phyloP scores from a whole-genome alignment of 2,329 filamentous ascomycete species.

The Coleophoma cylindrospora region DNA sequence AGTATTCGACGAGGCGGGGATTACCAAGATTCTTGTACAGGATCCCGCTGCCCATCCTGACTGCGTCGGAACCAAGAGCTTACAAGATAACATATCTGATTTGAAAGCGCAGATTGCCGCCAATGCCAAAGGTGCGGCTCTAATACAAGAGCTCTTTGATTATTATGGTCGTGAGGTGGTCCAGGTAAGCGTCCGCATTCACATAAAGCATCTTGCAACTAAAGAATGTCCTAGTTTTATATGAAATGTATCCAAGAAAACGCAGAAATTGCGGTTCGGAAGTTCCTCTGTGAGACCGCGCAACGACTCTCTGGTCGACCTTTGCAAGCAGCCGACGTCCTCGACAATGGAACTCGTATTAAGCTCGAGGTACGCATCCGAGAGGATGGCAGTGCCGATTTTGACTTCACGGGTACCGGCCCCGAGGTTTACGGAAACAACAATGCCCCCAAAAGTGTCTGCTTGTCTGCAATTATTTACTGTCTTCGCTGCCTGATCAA shows the following conservation, averaged over 20 bases:
- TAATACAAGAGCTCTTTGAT: slow-evolving; percentile 67
- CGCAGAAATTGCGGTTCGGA: slow-evolving; percentile 67
- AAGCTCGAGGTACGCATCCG: slow-evolving; percentile 67
- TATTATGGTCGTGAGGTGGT: slow-evolving; percentile 72
- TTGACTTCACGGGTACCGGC: slow-evolving; percentile 71
- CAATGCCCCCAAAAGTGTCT: slow-evolving; percentile 75
- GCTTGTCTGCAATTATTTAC: slow-evolving; percentile 78
- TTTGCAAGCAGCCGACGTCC: slow-evolving; percentile 67
- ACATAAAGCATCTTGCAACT: neutral
- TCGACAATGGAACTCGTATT: slow-evolving; percentile 78
- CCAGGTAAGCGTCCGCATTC: neutral
- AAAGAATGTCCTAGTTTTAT: slow-evolving; percentile 51
- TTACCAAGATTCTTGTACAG: slow-evolving; percentile 59
- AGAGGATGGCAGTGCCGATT: slow-evolving; percentile 65
- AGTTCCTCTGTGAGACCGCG: slow-evolving; percentile 61
- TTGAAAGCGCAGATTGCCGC: slow-evolving; percentile 79
- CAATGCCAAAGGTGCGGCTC: slow-evolving; percentile 73
- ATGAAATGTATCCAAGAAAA: slow-evolving; percentile 77
- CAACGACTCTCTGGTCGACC: slow-evolving; percentile 61
- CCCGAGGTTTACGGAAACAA: slow-evolving; percentile 70
- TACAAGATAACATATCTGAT: slow-evolving; percentile 77
- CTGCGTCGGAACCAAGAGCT: slow-evolving; percentile 69
- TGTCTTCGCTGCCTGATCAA: slow-evolving; percentile 72
- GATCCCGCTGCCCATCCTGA: slow-evolving; percentile 69
- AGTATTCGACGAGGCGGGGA: slow-evolving; percentile 68